A percentile compares a stretch with the other conserved stretches of the same genome.
Conservation (phyloP, 148 eudicot genomes). For the Rhododendron williamsianum region DNA sequence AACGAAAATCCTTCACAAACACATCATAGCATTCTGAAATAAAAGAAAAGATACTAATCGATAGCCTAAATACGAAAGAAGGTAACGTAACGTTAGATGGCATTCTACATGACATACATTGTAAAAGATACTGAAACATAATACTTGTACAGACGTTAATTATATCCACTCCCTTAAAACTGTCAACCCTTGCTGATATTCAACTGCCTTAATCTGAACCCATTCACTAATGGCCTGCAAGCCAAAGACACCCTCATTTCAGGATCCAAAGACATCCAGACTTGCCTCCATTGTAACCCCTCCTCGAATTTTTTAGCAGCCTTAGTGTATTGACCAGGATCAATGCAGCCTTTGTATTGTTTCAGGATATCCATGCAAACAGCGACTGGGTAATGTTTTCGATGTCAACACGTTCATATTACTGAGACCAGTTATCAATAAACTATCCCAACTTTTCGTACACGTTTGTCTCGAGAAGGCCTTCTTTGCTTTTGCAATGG, state of each 20-base stretch:
- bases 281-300: background rate
- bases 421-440: no score
- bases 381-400: background rate
- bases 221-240: background rate
- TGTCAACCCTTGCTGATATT: background rate
- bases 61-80: background rate
- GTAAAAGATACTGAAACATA: no score
- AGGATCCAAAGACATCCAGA: background rate
- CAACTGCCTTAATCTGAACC: background rate
- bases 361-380: background rate
- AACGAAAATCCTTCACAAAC: background rate
- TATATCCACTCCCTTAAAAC: no score
- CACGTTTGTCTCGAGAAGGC: no score
- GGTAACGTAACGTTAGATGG: no score
- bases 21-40: background rate
- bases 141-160: background rate
- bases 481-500: no score
- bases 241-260: background rate
- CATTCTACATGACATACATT: background rate
- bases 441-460: no score
- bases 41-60: background rate
- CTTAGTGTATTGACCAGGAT: background rate
- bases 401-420: no score
- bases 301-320: background rate
- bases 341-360: background rate